phyloP scores from a whole-genome alignment of 305 asterid genomes.

The Fraxinus xanthoxyloides region DNA sequence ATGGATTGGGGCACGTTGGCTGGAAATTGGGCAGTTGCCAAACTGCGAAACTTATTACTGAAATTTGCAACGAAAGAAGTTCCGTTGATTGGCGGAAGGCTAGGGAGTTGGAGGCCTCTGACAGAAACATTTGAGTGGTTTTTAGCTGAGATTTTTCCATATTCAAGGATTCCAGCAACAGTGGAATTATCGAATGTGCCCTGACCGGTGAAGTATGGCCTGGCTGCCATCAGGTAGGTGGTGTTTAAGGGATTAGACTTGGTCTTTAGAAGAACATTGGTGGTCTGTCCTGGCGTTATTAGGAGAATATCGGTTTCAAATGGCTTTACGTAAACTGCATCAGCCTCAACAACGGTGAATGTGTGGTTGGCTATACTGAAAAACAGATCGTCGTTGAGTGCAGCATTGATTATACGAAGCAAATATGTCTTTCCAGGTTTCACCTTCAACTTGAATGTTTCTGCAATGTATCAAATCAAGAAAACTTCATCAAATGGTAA shows the following conservation, averaged over 20 bases:
- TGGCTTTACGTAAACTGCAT: conserved; percentile 44
- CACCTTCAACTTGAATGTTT: conserved; percentile 41
- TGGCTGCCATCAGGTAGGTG: conserved; percentile 38
- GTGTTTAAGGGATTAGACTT: conserved; percentile 20
- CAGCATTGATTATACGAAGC: conserved; percentile 48
- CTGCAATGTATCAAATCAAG: conserved; percentile 20
- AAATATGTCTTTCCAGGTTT: conserved; percentile 42
- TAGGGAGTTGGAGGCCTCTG: conserved; percentile 32
- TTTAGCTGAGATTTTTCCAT: background rate
- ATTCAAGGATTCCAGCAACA: conserved; percentile 40
- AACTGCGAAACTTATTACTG: conserved; percentile 35
- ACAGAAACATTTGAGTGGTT: conserved; percentile 16
- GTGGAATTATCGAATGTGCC: conserved; percentile 52
- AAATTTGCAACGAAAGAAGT: conserved; percentile 45
- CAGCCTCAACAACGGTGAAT: conserved; percentile 41
- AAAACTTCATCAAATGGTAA: background rate
- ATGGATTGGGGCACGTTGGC: conserved; percentile 50
- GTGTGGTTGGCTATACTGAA: conserved; percentile 41
- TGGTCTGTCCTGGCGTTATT: conserved; percentile 48
- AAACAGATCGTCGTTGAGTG: conserved; percentile 50
- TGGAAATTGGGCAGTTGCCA: conserved; percentile 45
- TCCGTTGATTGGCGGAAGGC: conserved; percentile 50
- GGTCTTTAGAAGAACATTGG: conserved; percentile 40
- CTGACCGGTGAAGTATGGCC: conserved; percentile 44
- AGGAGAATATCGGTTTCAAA: conserved; percentile 34